Base-by-base conservation (phyloP, 352 stramenopile species). In the Globisporangium sylvaticum region DNA sequence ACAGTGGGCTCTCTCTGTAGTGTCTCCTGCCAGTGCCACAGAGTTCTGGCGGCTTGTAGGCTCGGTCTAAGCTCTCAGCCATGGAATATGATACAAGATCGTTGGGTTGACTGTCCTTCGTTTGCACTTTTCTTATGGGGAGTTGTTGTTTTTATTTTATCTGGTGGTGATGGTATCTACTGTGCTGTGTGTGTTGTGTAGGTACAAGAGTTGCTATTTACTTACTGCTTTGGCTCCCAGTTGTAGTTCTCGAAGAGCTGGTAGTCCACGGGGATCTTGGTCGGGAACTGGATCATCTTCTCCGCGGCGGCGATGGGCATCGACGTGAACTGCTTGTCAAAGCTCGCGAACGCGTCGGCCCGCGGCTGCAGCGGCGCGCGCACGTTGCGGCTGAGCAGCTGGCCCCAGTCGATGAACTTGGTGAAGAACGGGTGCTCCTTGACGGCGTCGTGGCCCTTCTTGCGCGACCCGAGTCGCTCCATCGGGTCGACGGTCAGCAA, bases 171-270 rank as follows among this genome's bases (percentile, higher is more conserved):
- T 48, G 15, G n/a, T n/a, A n/a, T n/a, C 39, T 48, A 5, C 9
- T 42, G 10, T 37, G 39, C 15, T 48, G 37, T 5, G 39, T 48
- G 15, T 8, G 34, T 22, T 48, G 39, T n/a, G 4, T 48, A 48
- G 42, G 18, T 50, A 24, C 42, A 50, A 50, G 37, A 20, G 12
- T 12, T 44, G 6, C 18, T 24, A 18, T 18, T 29, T 12, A 24
- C 31, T 46, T 34, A 54, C 50, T 78, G 74, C 48, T 79, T 70
- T 9, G 83, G 74, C 60, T 89, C 79, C 86, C 87, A 94, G 70
- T 92, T 92, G 74, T 91, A 94, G 64, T 92, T 92, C 62, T 94
- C 87, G 70, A 92, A 92, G 63, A 94, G 75, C 64, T 92, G 84
- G 62, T 94, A 90, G 69, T 92, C 86, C 71, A 90, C 84, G 4